Evolutionary conservation across 139 green algal genomes (phyloP), one percentile per base, ranked within the genome.

Genomic region (Asterochloris erici): DNA sequence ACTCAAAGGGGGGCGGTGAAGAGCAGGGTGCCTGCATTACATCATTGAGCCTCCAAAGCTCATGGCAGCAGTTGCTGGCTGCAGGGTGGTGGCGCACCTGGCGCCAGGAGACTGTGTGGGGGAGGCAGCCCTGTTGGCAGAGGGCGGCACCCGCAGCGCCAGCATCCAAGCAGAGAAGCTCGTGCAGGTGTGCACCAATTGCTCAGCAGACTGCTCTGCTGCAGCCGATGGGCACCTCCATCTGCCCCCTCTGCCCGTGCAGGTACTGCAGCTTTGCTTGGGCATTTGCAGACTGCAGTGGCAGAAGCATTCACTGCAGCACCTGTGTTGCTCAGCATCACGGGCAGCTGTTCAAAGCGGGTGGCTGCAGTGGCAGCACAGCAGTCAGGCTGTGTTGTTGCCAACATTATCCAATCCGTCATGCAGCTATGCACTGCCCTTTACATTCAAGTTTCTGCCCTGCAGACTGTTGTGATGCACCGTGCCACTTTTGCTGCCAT

Each of bases 381-480:
- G 4, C 38, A 54, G 38, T 54, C 38, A 10, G 38, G 38, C 38
- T 54, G 38, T 54, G 38, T 54, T 54, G 6, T 54, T 54, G 38
- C 38, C 38, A 54, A 54, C 38, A 54, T 2, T n/a, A n/a, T n/a
- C n/a, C n/a, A n/a, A n/a, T n/a, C n/a, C n/a, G 38, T 54, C 6
- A 54, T 54, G 38, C 38, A 54, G 38, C 38, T 6, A 54, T 54
- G 38, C 38, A n/a, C 38, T 54, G 2, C 38, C 38, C 2, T 54
- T 6, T 10, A 54, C 6, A 9, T 10, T 12, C 9, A 1, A 73
- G 2, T 24, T 26, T 9, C 15, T 17, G n/a, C 60, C 0, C 75
- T 73, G 61, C 77, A 82, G 78, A 63, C 73, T n/a, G 62, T 82
- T 66, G 69, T 82, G 63, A 74, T 82, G 78, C 78, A 82, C 63